Evolutionary conservation across 2,329 filamentous ascomycete species (phyloP), one percentile per base, ranked within the genome.

Genomic region (Pyrenophora teres): DNA sequence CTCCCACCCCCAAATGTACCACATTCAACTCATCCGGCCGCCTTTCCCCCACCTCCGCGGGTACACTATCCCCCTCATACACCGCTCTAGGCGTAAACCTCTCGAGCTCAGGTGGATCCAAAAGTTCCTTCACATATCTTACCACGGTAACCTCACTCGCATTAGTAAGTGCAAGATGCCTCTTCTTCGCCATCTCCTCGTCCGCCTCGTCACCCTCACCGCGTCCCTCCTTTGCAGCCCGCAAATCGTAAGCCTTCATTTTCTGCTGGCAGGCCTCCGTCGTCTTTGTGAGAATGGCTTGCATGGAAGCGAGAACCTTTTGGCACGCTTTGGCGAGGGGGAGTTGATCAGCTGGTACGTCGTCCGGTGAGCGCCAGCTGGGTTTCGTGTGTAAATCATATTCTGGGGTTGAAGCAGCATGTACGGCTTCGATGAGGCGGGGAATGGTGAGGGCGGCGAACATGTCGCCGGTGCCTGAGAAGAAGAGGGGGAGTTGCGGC

Each of bases 381-480:
- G 77, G 74, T 2, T 75, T 82, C 6, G 77, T 70, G 13, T 79
- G 74, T 3, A 96, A 75, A 57, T 69, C 69, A 2, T 31, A 37
- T 0, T 52, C 52, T 0, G 66, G 66, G 0, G 60, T 65, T 6
- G 67, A 63, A 0, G 77, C 77, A 3, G 75, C 76, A 45, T 78
- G 74, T 1, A 90, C 88, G 21, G 90, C 92, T 78, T 97, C 90
- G 51, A 93, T 87, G 68, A 99, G 85, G 25, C 93, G 86, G 35
- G 90, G 90, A 1, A 96, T 86, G 69, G 91, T 92, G 39, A 99
- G 81, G 6, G 93, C 93, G 25, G 92, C 93, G 70, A 99, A 97
- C 93, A 99, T 97, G 77, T 99, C 94, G 40, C 94, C 94, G 0
- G 95, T 97, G 35, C 94, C 94, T 64, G 89, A 92, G 76, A 97